Evolutionary conservation across 805 yeast species (phyloP), one percentile per base, ranked within the genome.

Genomic region (Kluyveromyces aestuarii): DNA sequence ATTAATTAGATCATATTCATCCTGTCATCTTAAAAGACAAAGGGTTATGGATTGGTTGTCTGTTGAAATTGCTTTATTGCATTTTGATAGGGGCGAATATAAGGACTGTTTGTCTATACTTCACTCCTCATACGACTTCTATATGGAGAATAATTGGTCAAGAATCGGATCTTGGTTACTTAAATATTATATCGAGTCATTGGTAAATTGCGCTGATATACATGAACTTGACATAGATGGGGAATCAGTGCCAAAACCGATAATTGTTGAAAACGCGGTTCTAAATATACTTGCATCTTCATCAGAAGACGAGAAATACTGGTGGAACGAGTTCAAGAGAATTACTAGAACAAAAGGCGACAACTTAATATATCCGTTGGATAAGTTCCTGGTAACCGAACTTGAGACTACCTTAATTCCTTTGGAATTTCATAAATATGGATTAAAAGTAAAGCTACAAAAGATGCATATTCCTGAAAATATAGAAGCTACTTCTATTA

Each of bases 21-120:
- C 50, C 13, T 56, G 61, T 48, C 54, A 48, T 6, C 55, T 55
- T 1, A 56, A 53, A 36, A 72, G 87, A 49, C 75, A 80, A 14
- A 74, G 91, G 52, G 74, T 87, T 0, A 81, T 85, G 7, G 90
- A 86, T 57, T 71, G 82, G 5, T 70, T 93, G 14, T 81, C 90
- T 1, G 78, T 87, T 7, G 96, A 91, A 53, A 73, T 88, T 47
- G 96, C 95, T 0, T 60, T 84, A 10, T 64, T 88, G 16, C 81
- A 83, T 50, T 82, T 77, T 60, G 79, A 77, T 54, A 68, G 71
- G 30, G 67, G 74, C 3, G 73, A 84, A 35, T 83, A 78, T 55
- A 72, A 73, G 37, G 74, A 76, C 41, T 83, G 96, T 1, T 75
- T 80, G 14, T 68, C 75, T 6, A 78, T 86, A 2, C 69, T 91